Conservation (phyloP, 2,329 filamentous ascomycete genomes). For the Trichoderma aggressivum region DNA sequence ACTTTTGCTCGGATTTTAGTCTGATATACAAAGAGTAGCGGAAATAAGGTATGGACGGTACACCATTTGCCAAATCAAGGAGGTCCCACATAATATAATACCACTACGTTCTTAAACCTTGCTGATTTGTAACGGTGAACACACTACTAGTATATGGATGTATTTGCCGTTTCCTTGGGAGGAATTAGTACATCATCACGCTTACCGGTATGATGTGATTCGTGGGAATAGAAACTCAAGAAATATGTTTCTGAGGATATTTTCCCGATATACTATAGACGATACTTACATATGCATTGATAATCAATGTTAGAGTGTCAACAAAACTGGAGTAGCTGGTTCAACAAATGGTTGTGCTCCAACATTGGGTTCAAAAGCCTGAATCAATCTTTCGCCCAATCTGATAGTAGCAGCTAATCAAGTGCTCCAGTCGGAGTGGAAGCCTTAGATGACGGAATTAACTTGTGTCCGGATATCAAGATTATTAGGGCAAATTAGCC, state of each 20-base stretch:
- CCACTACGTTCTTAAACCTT: neutral
- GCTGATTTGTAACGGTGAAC: neutral
- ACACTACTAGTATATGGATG: neutral
- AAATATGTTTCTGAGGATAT: neutral
- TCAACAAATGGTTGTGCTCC: neutral
- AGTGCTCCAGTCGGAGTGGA: neutral
- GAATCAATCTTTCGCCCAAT: neutral
- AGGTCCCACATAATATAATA: neutral
- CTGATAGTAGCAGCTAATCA: neutral
- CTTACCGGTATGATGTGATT: neutral
- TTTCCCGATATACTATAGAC: neutral
- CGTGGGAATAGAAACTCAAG: neutral
- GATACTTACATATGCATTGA: neutral
- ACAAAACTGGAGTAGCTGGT: neutral
- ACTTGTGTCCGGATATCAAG: neutral
- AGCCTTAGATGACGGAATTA: neutral
- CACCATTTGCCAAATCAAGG: neutral
- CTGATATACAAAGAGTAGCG: neutral
- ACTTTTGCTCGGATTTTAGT: too few species aligned
- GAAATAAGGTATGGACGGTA: neutral
- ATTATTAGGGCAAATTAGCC: neutral
- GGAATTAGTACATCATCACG: neutral
- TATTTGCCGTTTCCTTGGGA: neutral
- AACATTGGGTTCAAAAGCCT: neutral
- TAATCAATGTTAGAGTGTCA: neutral